Base-by-base conservation (phyloP, 2,329 filamentous ascomycete species). In the Colletotrichum scovillei region DNA sequence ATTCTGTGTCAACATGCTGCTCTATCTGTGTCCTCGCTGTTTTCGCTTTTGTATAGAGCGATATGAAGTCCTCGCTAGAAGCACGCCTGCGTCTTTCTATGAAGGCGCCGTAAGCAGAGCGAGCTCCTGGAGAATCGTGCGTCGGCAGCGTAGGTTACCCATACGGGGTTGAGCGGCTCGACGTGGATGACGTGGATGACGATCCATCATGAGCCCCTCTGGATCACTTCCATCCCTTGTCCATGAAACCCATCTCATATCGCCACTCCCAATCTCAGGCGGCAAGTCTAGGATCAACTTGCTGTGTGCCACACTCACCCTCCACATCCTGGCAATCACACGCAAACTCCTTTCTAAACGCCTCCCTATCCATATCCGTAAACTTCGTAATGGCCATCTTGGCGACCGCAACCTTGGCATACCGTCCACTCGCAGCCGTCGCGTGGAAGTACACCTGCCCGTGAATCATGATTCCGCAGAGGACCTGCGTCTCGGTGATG, bases 391-490 rank as follows among this genome's bases (percentile, higher is more conserved):
- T 76, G 1, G 91, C 92, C 74, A 84, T 84, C 76, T 91, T 89
- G 14, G 92, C 92, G 0, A 90, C 92, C 14, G 86, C 86, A 5
- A 93, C 81, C 82, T 95, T 95, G 0, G 94, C 95, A 81, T 95
- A 93, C 59, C 93, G 87, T 0, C 89, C 89, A 63, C 91, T 95
- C 76, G 87, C 89, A 1, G 90, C 90, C 46, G 86, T 84, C 1
- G 87, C 89, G 75, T 91, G 86, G 1, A 91, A 89, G n/a, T 94
- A 82, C 11, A 95, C 88, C 55, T 87, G 81, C 14, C 91, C 89
- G 79, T 98, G 96, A 16, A 98, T 88, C 79, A 97, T 87, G 8
- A 98, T 87, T 28, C 90, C 94, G 7, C 92, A 93, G 0, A 94
- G 85, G 6, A 95, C 89, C 76, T 86, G 88, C 81, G 76, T 90